Percentiles rank a stretch among this genome's conserved stretches.
Evolutionary conservation across 108 stramenopile species (phyloP).

Genomic region (Discostella stelligeroides): DNA sequence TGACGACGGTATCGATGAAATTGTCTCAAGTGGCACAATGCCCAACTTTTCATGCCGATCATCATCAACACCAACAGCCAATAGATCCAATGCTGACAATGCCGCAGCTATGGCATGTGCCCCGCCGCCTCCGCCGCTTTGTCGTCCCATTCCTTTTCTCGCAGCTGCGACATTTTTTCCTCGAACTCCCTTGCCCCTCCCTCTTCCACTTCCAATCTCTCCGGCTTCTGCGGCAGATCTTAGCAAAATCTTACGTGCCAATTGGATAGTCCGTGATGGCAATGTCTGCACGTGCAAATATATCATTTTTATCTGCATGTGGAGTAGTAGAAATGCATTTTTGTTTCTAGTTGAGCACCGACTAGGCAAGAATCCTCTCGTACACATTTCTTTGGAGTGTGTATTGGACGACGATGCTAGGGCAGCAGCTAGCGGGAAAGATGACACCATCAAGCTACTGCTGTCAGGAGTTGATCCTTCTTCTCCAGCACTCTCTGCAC

Average conservation of each 20-base stretch:
- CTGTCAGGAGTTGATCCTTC: too few relatives aligned
- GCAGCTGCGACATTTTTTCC: neutral
- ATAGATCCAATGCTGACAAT: constrained; percentile 68
- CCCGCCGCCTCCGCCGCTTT: constrained; percentile 5
- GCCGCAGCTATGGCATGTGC: constrained; percentile 61
- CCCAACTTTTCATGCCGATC: neutral
- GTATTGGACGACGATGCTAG: constrained; percentile 47
- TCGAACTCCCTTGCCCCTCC: too few relatives aligned
- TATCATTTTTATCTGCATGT: constrained; percentile 82
- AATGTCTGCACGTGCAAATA: constrained; percentile 82
- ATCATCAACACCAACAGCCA: constrained; percentile 35
- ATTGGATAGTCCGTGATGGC: constrained; percentile 63
- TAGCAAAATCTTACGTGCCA: constrained; percentile 55
- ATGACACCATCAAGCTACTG: neutral
- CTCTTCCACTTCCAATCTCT: neutral
- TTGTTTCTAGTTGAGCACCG: neutral
- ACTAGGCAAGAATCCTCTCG: neutral
- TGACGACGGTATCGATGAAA: constrained; percentile 9
- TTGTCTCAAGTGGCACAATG: neutral
- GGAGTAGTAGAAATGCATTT: constrained; percentile 37
- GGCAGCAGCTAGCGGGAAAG: constrained; percentile 73
- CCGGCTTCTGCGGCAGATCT: constrained; percentile 40
- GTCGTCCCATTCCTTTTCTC: neutral
- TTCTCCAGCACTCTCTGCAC: neutral
- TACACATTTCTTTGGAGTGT: too few relatives aligned